phyloP scores from a whole-genome alignment of 2,329 filamentous ascomycete species.

The Hypoxylon sp. region DNA sequence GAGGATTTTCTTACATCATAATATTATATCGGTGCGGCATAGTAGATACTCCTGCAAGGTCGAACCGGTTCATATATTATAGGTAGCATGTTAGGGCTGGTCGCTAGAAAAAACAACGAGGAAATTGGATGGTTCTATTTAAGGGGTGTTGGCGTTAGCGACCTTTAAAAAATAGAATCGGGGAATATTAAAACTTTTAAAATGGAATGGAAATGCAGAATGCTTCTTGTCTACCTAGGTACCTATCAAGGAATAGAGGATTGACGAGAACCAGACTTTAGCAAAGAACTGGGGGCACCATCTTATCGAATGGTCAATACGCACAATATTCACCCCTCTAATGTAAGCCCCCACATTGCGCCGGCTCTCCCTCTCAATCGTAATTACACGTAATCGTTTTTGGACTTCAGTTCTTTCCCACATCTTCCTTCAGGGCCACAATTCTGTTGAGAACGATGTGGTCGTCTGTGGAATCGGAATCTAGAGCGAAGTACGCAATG shows the following conservation, averaged over 20 bases:
- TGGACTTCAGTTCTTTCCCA: constrained; percentile 69
- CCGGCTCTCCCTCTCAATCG: neutral
- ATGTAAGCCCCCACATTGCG: neutral
- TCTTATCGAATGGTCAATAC: constrained; percentile 5
- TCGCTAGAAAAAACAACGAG: neutral
- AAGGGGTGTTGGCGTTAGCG: neutral
- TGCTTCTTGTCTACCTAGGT: constrained; percentile 1
- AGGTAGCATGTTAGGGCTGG: neutral
- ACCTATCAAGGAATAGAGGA: constrained; percentile 9
- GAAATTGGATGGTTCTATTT: constrained; percentile 6
- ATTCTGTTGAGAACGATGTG: constrained; percentile 91
- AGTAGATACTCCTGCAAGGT: neutral
- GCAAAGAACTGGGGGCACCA: constrained; percentile 3
- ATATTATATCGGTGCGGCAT: neutral
- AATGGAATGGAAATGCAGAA: neutral
- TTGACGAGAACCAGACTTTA: neutral
- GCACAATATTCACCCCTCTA: neutral
- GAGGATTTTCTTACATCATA: constrained; percentile 33
- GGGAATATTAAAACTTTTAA: neutral
- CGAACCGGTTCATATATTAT: neutral
- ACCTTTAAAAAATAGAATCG: neutral
- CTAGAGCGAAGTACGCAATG: constrained; percentile 86
- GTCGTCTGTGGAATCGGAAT: constrained; percentile 83
- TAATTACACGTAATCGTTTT: neutral
- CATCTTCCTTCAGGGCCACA: constrained; percentile 90